phyloP scores from a whole-genome alignment of 306 rosid species.

The Neltuma alba region DNA sequence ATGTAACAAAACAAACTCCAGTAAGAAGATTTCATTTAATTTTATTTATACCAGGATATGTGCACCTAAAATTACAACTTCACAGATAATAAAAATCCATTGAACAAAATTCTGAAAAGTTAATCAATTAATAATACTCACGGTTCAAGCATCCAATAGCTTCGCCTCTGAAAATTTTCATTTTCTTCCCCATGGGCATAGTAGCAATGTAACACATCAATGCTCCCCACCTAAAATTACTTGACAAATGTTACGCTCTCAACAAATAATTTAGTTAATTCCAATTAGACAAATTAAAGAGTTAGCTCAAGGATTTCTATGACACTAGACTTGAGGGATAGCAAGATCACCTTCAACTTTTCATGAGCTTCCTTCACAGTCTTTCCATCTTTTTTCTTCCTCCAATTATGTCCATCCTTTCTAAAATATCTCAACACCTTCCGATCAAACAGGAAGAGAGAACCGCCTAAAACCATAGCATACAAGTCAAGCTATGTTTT shows the following conservation, averaged over 20 bases:
- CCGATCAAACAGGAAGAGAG: constrained; percentile 87
- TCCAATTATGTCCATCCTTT: constrained; percentile 95
- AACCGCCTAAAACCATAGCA: constrained; percentile 68
- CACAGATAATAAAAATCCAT: background rate
- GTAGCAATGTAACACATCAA: constrained; percentile 90
- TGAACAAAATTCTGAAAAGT: constrained; percentile 22
- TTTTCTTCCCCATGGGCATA: constrained; percentile 97
- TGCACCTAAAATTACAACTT: constrained; percentile 24
- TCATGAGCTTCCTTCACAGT: constrained; percentile 96
- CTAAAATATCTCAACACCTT: constrained; percentile 91
- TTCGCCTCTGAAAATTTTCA: constrained; percentile 88
- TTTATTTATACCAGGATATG: background rate
- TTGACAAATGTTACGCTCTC: constrained; percentile 42
- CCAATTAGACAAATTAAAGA: constrained; percentile 9
- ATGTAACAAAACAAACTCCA: background rate
- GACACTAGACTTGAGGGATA: constrained; percentile 26
- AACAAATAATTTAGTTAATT: constrained; percentile 32
- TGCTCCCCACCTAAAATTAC: constrained; percentile 84
- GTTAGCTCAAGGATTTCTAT: constrained; percentile 8
- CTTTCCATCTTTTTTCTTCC: constrained; percentile 92
- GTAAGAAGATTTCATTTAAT: background rate
- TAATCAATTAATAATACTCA: constrained; percentile 52
- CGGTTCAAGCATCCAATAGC: constrained; percentile 98
- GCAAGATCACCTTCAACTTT: constrained; percentile 75
- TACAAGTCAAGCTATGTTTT: constrained; percentile 24